These are phyloP conservation scores for Podila verticillata DNA, from an alignment of 192 early-diverging fungal genomes.

Conservation along the genomic window DNA sequence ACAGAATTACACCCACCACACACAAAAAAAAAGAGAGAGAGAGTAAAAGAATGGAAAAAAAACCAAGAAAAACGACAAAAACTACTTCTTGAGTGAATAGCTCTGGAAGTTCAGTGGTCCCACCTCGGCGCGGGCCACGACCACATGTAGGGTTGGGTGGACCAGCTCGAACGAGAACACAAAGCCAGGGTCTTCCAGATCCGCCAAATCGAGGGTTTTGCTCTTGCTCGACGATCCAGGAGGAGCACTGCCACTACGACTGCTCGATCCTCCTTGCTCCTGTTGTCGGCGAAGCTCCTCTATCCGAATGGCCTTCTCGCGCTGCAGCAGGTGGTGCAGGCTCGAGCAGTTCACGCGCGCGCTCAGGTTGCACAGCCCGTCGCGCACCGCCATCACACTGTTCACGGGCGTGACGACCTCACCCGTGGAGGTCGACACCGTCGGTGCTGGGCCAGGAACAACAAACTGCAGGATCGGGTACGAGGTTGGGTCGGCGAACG, in stretches of 20 bases:
- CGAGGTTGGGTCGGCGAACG: neutral
- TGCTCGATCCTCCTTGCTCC: neutral
- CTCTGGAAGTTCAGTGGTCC: slow-evolving; percentile 27
- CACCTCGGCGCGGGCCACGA: slow-evolving; percentile 13
- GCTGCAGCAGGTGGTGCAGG: slow-evolving; percentile 30
- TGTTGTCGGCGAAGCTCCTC: slow-evolving; percentile 2
- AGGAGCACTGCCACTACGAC: too few species aligned
- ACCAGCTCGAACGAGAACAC: slow-evolving; percentile 36
- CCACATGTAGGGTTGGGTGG: slow-evolving; percentile 22
- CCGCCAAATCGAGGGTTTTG: slow-evolving; percentile 1
- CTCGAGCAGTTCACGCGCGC: slow-evolving; percentile 43
- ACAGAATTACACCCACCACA: neutral
- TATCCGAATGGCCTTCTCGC: slow-evolving; percentile 18
- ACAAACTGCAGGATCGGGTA: slow-evolving; percentile 29
- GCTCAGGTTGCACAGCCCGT: slow-evolving; percentile 12
- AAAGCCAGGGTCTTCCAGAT: slow-evolving; percentile 41
- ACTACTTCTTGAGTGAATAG: slow-evolving; percentile 14
- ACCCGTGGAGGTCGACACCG: neutral
- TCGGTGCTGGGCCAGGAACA: slow-evolving; percentile 2
- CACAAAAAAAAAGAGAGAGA: neutral
- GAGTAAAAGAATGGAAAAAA: neutral
- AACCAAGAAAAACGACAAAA: neutral
- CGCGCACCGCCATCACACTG: slow-evolving; percentile 17
- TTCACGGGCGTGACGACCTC: neutral
- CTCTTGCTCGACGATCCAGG: neutral